These are phyloP conservation scores for Scleromitrula shiraiana DNA, from an alignment of 2,329 filamentous ascomycete genomes.

Conservation along the genomic window DNA sequence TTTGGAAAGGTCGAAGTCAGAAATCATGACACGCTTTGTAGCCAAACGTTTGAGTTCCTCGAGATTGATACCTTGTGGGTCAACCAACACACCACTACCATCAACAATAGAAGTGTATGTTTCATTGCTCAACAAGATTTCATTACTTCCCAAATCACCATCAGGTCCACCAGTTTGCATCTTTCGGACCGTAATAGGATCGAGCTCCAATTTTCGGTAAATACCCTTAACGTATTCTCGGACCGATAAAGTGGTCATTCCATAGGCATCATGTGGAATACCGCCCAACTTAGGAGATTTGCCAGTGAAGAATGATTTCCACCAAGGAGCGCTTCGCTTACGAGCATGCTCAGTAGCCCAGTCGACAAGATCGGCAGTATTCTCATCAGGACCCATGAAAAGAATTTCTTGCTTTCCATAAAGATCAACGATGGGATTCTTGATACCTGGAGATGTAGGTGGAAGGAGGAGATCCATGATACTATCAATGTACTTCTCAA, in stretches of 20 bases:
- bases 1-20: constrained; percentile 75
- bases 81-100: constrained; percentile 87
- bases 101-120: constrained; percentile 96
- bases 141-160: constrained; percentile 93
- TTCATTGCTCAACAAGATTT: constrained; percentile 92
- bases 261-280: constrained; percentile 92
- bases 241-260: constrained; percentile 96
- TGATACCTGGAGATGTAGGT: constrained; percentile 89
- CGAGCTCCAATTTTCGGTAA: constrained; percentile 89
- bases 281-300: constrained; percentile 94
- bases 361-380: constrained; percentile 92
- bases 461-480: constrained; percentile 91
- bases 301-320: constrained; percentile 99
- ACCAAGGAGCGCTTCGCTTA: constrained; percentile 83
- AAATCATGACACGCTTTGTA: constrained; percentile 82
- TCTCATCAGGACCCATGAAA: constrained; percentile 98
- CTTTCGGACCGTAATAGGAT: constrained; percentile 78
- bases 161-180: constrained; percentile 97
- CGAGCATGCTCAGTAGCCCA: constrained; percentile 98
- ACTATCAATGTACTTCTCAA: constrained; percentile 99
- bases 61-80: constrained; percentile 81
- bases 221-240: constrained; percentile 94
- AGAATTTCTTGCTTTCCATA: constrained; percentile 94
- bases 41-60: constrained; percentile 78
- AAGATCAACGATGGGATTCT: constrained; percentile 94